Conservation (phyloP, 768 basidiomycete species). For the Trametes cinnabarina region DNA sequence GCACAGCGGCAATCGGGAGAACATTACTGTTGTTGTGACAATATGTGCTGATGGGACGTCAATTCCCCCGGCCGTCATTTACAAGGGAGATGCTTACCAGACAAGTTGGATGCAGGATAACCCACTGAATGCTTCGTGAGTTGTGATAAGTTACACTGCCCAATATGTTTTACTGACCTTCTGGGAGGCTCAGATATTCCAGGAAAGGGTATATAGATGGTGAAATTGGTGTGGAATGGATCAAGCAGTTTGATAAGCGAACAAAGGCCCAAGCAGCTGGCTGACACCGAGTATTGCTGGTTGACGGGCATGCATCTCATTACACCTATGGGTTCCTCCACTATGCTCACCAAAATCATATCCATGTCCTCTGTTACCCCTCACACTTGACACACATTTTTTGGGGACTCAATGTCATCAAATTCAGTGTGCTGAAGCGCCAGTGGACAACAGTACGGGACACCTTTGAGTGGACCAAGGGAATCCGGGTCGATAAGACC, state of each 20-base stretch:
- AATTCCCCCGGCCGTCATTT: conserved; percentile 38
- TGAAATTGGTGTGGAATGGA: conserved; percentile 37
- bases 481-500: conserved; percentile 30
- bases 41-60: conserved; percentile 43
- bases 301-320: conserved; percentile 50
- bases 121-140: conserved; percentile 40
- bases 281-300: conserved; percentile 32
- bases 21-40: conserved; percentile 40
- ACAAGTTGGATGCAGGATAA: conserved; percentile 42
- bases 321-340: conserved; percentile 38
- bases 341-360: conserved; percentile 36
- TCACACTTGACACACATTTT: conserved; percentile 45
- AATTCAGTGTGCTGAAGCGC: neutral
- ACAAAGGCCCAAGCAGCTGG: conserved; percentile 38
- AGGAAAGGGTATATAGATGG: conserved; percentile 38
- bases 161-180: neutral
- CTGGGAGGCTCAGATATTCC: conserved; percentile 19
- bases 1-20: conserved; percentile 33
- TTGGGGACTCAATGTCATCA: too few relatives aligned
- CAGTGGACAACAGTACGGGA: neutral
- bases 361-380: conserved; percentile 44
- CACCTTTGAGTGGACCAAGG: neutral
- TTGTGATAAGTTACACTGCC: conserved; percentile 26
- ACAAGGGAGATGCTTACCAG: conserved; percentile 38
- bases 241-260: conserved; percentile 40